Percentiles rank a stretch among this genome's conserved stretches.
Conservation (phyloP, 2,329 filamentous ascomycete genomes). For the Aspergillus tubingensis region DNA sequence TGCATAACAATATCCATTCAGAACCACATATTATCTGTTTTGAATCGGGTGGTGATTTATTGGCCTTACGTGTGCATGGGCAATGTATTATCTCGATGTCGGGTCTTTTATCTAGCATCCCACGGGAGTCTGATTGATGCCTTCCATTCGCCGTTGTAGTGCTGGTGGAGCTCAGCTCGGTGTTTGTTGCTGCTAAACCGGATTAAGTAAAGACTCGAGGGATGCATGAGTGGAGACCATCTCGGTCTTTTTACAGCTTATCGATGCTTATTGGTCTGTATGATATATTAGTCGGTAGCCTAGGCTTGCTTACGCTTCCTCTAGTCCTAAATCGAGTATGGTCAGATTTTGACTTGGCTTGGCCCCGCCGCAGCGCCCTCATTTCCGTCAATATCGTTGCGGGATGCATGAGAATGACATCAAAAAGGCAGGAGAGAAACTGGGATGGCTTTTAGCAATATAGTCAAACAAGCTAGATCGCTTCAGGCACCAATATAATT, state of each 20-base stretch:
- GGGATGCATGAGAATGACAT: background rate
- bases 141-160: background rate
- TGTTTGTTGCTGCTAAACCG: background rate
- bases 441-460: background rate
- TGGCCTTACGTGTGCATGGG: background rate
- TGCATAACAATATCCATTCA: background rate
- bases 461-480: background rate
- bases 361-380: background rate
- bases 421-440: background rate
- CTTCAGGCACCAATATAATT: background rate
- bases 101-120: background rate
- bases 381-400: background rate
- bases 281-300: background rate
- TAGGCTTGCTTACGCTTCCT: no score
- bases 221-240: background rate
- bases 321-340: background rate
- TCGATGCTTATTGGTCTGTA: background rate
- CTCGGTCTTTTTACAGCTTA: background rate
- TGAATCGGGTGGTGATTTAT: background rate
- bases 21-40: no score
- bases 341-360: background rate
- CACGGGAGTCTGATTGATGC: background rate
- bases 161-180: background rate
- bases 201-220: background rate
- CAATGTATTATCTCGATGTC: background rate